Conservation (phyloP, 1,284 basidiomycete genomes). For the Ustilago curta region DNA sequence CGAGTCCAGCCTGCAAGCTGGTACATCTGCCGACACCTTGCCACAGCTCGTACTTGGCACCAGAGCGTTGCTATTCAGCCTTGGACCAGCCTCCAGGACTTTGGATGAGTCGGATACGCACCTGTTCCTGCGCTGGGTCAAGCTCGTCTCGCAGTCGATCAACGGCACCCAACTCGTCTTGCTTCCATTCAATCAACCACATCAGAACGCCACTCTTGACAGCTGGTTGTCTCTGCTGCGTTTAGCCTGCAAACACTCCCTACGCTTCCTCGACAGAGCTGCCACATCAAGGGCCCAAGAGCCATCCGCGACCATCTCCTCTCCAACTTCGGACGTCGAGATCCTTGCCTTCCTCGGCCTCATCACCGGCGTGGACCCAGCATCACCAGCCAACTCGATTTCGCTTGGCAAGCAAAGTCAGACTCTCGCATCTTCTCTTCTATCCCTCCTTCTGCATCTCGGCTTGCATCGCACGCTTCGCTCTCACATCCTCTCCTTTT, state of each 20-base stretch:
- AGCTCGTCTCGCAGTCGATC: slow-evolving; percentile 20
- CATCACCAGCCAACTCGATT: slow-evolving; percentile 26
- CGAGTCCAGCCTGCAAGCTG: neutral
- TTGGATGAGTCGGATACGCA: slow-evolving; percentile 17
- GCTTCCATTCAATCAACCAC: slow-evolving; percentile 13
- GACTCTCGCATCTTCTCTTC: slow-evolving; percentile 23
- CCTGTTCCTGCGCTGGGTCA: slow-evolving; percentile 27
- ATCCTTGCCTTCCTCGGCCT: slow-evolving; percentile 34
- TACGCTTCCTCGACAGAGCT: slow-evolving; percentile 29
- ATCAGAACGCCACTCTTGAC: neutral
- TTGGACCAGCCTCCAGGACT: slow-evolving; percentile 22
- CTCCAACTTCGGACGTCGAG: slow-evolving; percentile 19
- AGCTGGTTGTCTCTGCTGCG: slow-evolving; percentile 33
- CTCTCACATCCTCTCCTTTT: slow-evolving; percentile 38
- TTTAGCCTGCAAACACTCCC: slow-evolving; percentile 30
- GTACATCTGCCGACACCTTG: neutral
- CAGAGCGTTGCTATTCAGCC: slow-evolving; percentile 25
- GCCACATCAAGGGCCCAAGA: slow-evolving; percentile 7
- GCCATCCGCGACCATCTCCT: neutral
- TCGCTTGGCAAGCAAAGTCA: neutral
- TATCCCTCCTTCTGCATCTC: slow-evolving; percentile 30
- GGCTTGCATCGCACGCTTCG: slow-evolving; percentile 43
- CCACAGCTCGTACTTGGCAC: slow-evolving; percentile 23
- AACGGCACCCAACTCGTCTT: slow-evolving; percentile 26
- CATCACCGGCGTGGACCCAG: slow-evolving; percentile 18